These are phyloP conservation scores for Amanita jacksonii DNA, from an alignment of 768 basidiomycete species.

Conservation along the genomic window DNA sequence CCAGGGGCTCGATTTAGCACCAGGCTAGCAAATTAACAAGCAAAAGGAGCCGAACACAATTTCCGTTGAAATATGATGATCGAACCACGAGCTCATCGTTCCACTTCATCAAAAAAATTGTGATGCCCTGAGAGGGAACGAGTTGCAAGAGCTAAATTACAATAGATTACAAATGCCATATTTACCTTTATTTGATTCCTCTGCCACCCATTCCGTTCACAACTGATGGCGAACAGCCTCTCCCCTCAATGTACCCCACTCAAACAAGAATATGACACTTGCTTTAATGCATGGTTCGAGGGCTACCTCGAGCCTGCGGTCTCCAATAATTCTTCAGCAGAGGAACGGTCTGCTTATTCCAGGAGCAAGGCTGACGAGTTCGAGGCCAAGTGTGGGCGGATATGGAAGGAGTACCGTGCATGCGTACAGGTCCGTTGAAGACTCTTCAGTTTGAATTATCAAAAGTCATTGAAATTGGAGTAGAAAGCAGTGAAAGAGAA, in stretches of 20 bases:
- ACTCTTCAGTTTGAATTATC: neutral
- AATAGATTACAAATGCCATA: too few relatives aligned
- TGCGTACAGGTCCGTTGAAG: slow-evolving; percentile 62
- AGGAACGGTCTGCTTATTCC: slow-evolving; percentile 50
- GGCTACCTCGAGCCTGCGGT: slow-evolving; percentile 86
- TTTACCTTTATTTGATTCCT: too few relatives aligned
- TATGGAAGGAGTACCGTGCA: slow-evolving; percentile 71
- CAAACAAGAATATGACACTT: slow-evolving; percentile 84
- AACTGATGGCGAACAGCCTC: slow-evolving; percentile 83
- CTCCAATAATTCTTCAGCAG: slow-evolving; percentile 25
- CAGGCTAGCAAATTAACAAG: too few relatives aligned
- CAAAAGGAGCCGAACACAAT: too few relatives aligned
- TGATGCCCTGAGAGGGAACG: too few relatives aligned
- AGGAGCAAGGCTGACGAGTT: slow-evolving; percentile 83
- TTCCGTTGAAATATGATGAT: too few relatives aligned
- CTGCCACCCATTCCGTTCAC: too few relatives aligned
- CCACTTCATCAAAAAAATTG: too few relatives aligned
- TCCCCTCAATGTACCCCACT: slow-evolving; percentile 81
- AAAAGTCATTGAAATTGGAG: too few relatives aligned
- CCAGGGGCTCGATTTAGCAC: too few relatives aligned
- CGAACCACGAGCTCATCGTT: too few relatives aligned
- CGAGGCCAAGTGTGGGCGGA: slow-evolving; percentile 70
- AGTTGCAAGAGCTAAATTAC: too few relatives aligned
- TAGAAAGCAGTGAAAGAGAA: slow-evolving; percentile 76
- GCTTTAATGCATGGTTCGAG: slow-evolving; percentile 98